Base-by-base conservation (phyloP, 345 rosid genomes). In the Syzygium aqueum region DNA sequence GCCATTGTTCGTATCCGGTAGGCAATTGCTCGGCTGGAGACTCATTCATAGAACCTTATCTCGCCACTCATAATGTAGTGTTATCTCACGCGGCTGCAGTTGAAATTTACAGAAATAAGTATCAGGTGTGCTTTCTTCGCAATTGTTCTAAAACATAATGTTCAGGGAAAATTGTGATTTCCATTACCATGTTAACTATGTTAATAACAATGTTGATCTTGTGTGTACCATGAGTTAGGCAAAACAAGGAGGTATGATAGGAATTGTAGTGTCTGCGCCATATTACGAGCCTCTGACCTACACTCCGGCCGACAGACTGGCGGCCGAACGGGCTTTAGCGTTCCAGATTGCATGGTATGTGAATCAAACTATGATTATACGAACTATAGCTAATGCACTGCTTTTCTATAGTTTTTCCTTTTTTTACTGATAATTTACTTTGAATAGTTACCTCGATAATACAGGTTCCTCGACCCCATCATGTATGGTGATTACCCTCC, bases 21-120 rank as follows among this genome's bases (percentile, higher is more conserved):
- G 95, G 94, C 11, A 93, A 94, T 17, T 95, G 98, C 84, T 87
- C 88, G 6, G 13, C 73, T 0, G 95, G 98, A 10, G 92, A 94
- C 53, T 95, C 98, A 0, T 88, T 89, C 53, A 85, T 85, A 28
- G 96, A 94, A 83, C 94, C 96, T 51, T 94, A 92, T 84, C 85
- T 92, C 50, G 97, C 89, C 12, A 93, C 94, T 9, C 97, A 95
- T 87, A 92, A 95, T 51, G 86, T 86, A 27, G 88, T 95, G 51
- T 54, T 92, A 3, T 85, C 92, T 23, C 92, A 90, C 87, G 91
- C 89, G 17, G 85, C 85, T 0, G 91, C 89, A 25, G 88, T 78
- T 67, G 56, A 85, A 6, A 80, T 89, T 21, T 87, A 92, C 86
- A 86, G 90, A 59, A 85, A 57, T 3, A 89, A 89, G 84, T 90